Evolutionary conservation across 1,284 basidiomycete genomes (phyloP).

Genomic region (Cystodermella granulosa): DNA sequence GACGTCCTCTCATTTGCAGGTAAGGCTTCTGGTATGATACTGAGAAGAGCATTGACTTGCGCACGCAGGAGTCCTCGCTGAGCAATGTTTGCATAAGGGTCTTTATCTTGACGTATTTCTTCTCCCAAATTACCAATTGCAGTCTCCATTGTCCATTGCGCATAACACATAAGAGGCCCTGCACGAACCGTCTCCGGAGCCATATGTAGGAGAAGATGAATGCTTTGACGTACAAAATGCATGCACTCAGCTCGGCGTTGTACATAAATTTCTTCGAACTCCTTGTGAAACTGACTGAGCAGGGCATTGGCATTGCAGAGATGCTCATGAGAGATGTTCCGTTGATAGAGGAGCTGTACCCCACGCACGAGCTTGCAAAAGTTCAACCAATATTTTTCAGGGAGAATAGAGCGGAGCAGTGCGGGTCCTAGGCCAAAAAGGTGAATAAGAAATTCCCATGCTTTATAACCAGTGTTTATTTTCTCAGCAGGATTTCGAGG

Average conservation of each 20-base stretch:
- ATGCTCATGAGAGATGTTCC: neutral
- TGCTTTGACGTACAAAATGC: neutral
- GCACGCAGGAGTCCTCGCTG: slow-evolving; percentile 13
- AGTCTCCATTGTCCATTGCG: slow-evolving; percentile 26
- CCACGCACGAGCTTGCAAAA: slow-evolving; percentile 4
- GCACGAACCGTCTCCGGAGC: neutral
- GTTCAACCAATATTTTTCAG: slow-evolving; percentile 1
- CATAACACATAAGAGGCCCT: slow-evolving; percentile 8
- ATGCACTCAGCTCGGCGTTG: neutral
- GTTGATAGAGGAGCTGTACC: neutral
- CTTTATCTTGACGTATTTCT: slow-evolving; percentile 22
- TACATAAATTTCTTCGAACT: neutral
- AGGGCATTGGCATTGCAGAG: neutral
- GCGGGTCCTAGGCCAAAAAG: slow-evolving; percentile 28
- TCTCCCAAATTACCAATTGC: slow-evolving; percentile 27
- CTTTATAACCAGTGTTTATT: slow-evolving; percentile 33
- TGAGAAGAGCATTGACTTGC: slow-evolving; percentile 11
- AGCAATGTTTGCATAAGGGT: slow-evolving; percentile 26
- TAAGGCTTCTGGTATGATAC: slow-evolving; percentile 1
- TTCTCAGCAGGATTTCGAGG: slow-evolving; percentile 32
- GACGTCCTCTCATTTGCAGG: too few species aligned
- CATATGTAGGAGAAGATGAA: neutral
- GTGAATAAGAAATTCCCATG: slow-evolving; percentile 28
- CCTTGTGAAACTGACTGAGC: neutral
- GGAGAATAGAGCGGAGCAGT: neutral